Evolutionary conservation across 192 early-diverging fungal genomes (phyloP), one percentile per base, ranked within the genome.

Genomic region (Powellomyces hirtus): DNA sequence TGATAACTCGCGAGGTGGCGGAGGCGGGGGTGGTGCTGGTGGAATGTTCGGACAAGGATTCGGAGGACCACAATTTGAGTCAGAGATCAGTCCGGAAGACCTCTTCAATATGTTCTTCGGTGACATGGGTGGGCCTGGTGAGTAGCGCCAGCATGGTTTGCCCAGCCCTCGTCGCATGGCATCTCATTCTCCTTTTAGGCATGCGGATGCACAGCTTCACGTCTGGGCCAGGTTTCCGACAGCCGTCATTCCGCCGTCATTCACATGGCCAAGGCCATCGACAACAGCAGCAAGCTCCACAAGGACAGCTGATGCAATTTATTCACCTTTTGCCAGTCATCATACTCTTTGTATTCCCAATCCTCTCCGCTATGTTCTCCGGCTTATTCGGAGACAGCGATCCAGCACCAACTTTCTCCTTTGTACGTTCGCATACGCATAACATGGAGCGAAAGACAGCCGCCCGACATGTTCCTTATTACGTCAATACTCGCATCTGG

Each of bases 101-200:
- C 69, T 98, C 24, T 95, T 98, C 75, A 93, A 94, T 70, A 94
- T 94, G 91, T 98, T 98, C 66, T 95, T 98, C 76, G 90, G 91
- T 1, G 86, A 85, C 24, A 87, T 88, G 50, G 67, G 67, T n/a
- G 78, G 84, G 45, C 81, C 87, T 64, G 50, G 51, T 71, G 16
- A 18, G 44, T 20, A 49, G n/a, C n/a, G n/a, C n/a, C n/a, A n/a
- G n/a, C n/a, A n/a, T n/a, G n/a, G n/a, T n/a, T n/a, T n/a, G n/a
- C n/a, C n/a, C n/a, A n/a, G n/a, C n/a, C n/a, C n/a, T n/a, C n/a
- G n/a, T n/a, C n/a, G n/a, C n/a, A n/a, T n/a, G n/a, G n/a, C n/a
- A n/a, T n/a, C n/a, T n/a, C n/a, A n/a, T n/a, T n/a, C n/a, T n/a
- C n/a, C n/a, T n/a, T n/a, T n/a, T n/a, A 60, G 70, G 59, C 27